Percentiles rank a stretch among this genome's conserved stretches.
phyloP scores from a whole-genome alignment of 208 protist species.

The Leishmania martiniquensis region DNA sequence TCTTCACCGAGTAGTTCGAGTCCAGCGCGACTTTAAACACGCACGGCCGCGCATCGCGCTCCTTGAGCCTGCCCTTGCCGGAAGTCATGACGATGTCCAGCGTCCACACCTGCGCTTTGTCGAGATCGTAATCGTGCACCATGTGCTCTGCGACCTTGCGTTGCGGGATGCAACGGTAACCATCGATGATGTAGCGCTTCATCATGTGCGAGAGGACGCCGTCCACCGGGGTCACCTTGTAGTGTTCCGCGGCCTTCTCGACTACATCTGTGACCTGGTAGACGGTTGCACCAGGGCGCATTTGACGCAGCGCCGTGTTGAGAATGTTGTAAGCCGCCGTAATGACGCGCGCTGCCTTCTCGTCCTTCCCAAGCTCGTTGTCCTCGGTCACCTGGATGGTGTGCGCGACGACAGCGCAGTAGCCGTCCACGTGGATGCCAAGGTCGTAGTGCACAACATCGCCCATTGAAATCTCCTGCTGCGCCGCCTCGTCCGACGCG shows the following conservation, averaged over 20 bases:
- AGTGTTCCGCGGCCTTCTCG: constrained; percentile 95
- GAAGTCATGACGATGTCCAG: constrained; percentile 91
- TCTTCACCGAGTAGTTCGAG: constrained; percentile 96
- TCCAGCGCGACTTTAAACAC: constrained; percentile 97
- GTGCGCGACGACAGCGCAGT: constrained; percentile 96
- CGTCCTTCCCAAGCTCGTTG: constrained; percentile 78
- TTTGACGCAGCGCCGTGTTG: constrained; percentile 91
- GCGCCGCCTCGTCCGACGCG: constrained; percentile 66
- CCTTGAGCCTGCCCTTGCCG: constrained; percentile 91
- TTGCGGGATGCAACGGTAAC: constrained; percentile 95
- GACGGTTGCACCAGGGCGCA: constrained; percentile 86
- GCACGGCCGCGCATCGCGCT: constrained; percentile 85
- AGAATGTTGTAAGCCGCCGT: constrained; percentile 95
- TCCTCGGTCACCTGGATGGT: constrained; percentile 95
- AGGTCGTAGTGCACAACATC: constrained; percentile 99
- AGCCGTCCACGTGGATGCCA: constrained; percentile 98
- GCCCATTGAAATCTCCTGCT: constrained; percentile 84
- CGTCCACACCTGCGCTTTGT: constrained; percentile 92
- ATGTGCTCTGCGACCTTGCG: constrained; percentile 92
- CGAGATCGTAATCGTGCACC: constrained; percentile 94
- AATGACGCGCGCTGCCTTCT: constrained; percentile 94
- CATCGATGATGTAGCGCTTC: constrained; percentile 98
- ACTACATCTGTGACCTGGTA: constrained; percentile 96
- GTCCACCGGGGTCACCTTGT: constrained; percentile 93
- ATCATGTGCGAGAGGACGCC: constrained; percentile 98